A percentile compares a stretch with the other conserved stretches of the same genome.
Evolutionary conservation across 2,329 filamentous ascomycete genomes (phyloP).

Genomic region (Aureobasidium sp.): DNA sequence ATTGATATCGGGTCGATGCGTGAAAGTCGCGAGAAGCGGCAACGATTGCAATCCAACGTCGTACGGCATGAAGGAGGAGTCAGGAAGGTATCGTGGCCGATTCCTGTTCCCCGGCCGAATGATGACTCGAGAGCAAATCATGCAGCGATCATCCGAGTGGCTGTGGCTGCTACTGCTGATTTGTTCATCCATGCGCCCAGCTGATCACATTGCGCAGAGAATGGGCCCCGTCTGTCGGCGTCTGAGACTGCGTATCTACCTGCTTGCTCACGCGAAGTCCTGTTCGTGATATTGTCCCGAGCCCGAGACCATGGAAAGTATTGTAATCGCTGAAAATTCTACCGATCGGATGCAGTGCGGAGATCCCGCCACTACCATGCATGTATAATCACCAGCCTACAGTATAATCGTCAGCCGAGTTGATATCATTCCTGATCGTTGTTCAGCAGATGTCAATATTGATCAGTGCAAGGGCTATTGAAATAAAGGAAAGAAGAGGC

Average conservation of each 20-base stretch:
- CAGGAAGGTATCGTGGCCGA: conserved; percentile 5
- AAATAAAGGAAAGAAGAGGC: background rate
- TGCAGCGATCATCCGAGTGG: conserved; percentile 17
- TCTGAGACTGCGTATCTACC: conserved; percentile 3
- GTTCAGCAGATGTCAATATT: conserved; percentile 1
- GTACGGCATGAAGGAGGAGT: conserved; percentile 11
- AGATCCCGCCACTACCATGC: background rate
- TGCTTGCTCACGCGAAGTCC: conserved; percentile 6
- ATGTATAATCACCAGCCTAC: background rate
- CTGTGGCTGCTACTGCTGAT: background rate
- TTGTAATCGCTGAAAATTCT: background rate
- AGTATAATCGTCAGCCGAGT: background rate
- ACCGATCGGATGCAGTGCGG: background rate
- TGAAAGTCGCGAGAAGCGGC: conserved; percentile 9
- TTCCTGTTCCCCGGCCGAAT: conserved; percentile 14
- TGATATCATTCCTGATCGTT: background rate
- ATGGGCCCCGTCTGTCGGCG: conserved; percentile 6
- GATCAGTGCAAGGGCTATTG: background rate
- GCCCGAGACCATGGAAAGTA: conserved; percentile 7
- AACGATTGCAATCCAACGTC: background rate
- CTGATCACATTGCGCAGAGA: conserved; percentile 12
- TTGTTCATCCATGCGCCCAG: conserved; percentile 9
- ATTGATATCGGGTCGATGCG: conserved; percentile 10
- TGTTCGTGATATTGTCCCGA: background rate
- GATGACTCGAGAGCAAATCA: conserved; percentile 4